Evolutionary conservation across 129 eudicot genomes (phyloP).

Genomic region (Rutidosis leptorrhynchoides): DNA sequence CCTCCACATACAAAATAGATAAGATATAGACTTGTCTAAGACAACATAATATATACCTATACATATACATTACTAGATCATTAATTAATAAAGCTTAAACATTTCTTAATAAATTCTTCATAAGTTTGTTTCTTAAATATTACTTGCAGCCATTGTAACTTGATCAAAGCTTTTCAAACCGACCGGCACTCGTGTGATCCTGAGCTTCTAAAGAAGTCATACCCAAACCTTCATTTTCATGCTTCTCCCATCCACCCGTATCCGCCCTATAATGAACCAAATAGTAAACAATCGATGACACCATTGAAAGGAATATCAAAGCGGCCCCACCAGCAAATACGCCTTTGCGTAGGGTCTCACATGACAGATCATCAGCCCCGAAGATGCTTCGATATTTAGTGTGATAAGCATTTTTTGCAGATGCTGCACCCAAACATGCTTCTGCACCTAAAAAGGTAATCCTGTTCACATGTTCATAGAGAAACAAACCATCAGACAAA

Average conservation of each 20-base stretch:
- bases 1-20: background rate
- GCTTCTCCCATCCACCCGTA: conserved; percentile 96
- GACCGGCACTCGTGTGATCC: conserved; percentile 37
- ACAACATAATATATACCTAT: conserved; percentile 7
- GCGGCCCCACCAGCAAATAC: conserved; percentile 98
- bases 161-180: conserved; percentile 43
- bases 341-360: conserved; percentile 92
- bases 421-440: conserved; percentile 83
- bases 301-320: conserved; percentile 68
- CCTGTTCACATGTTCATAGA: conserved; percentile 48
- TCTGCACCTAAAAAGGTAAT: conserved; percentile 87
- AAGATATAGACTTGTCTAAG: background rate
- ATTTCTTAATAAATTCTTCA: conserved; percentile 5
- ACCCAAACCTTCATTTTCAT: conserved; percentile 71
- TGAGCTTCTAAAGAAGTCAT: conserved; percentile 50
- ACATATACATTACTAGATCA: conserved; percentile 26
- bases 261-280: conserved; percentile 80
- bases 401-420: conserved; percentile 95
- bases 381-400: conserved; percentile 72
- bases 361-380: conserved; percentile 47
- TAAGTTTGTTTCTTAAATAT: conserved; percentile 1
- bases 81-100: conserved; percentile 22
- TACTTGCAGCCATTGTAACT: conserved; percentile 12
- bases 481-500: conserved; percentile 12
- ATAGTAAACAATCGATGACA: conserved; percentile 70